Conservation (phyloP, 2,329 filamentous ascomycete genomes). For the Torrubiellomyces zombiae region DNA sequence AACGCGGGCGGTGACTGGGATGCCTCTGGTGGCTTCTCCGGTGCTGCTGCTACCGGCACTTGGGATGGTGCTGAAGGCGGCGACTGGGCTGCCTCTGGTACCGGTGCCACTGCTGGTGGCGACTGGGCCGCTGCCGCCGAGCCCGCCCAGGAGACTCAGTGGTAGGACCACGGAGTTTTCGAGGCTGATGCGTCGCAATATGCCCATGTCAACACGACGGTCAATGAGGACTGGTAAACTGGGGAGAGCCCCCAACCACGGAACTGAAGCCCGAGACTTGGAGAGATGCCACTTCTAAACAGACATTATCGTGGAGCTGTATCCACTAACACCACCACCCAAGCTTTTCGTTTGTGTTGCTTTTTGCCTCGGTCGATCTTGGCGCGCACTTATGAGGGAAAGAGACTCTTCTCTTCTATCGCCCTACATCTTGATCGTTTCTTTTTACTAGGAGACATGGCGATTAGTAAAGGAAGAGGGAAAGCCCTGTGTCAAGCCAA, state of each 20-base stretch:
- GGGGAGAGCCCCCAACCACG: no score
- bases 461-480: conserved; percentile 41
- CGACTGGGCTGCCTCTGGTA: conserved; percentile 50
- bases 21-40: conserved; percentile 55
- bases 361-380: conserved; percentile 30
- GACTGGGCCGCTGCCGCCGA: conserved; percentile 55
- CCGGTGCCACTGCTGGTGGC: conserved; percentile 41
- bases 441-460: conserved; percentile 4
- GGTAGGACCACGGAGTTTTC: no score
- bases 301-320: no score
- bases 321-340: no score
- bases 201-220: no score
- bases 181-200: no score
- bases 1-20: conserved; percentile 66
- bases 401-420: conserved; percentile 56
- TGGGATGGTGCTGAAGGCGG: conserved; percentile 40
- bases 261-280: no score
- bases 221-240: no score
- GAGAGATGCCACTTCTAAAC: no score
- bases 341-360: conserved; percentile 2
- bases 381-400: conserved; percentile 94
- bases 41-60: conserved; percentile 33
- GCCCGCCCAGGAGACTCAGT: conserved; percentile 38
- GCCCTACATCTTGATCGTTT: conserved; percentile 6
- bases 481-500: conserved; percentile 88